Evolutionary conservation across 768 basidiomycete genomes (phyloP), one percentile per base, ranked within the genome.

Genomic region (Kwoniella botswanensis): DNA sequence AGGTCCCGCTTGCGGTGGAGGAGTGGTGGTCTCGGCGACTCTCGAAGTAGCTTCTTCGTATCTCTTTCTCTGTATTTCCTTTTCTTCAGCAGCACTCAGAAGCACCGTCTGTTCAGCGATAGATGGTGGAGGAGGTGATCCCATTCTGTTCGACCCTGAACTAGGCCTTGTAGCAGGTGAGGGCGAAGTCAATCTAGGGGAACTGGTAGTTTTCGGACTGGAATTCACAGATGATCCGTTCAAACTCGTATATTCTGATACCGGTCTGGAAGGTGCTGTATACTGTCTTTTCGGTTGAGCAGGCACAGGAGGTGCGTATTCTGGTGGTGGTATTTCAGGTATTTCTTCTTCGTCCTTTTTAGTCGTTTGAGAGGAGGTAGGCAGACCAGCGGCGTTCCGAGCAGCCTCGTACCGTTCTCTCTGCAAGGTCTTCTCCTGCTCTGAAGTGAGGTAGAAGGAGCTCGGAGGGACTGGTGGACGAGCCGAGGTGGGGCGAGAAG

Each of bases 241-340:
- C 11, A 53, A 13, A 44, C 64, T 65, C 6, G 71, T 59, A 62
- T 71, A 73, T 9, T 64, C 61, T 13, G 73, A 74, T 18, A 74
- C 64, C 11, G 76, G 76, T 42, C 71, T 60, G 17, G 66, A n/a
- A 5, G 76, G 76, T 2, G 76, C 63, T 22, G 62, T 64, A 69
- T 75, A 73, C 26, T 66, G 55, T 29, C 68, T 63, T 17, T 63
- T 59, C 41, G 76, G 68, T 44, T 68, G 67, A 15, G 58, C 60
- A 55, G 67, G 67, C 46, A 52, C 41, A 21, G 74, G 73, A n/a
- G 79, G 76, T 17, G 75, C 79, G 54, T 80, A 80, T 61, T 80
- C 79, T 4, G 79, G 79, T n/a, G 79, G 79, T 13, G 79, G 68
- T 9, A 50, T 54, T 18, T 74, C 67, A 10, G 74, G 67, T 24